phyloP scores from a whole-genome alignment of 2,329 filamentous ascomycete species.

The Exophiala viscosa region DNA sequence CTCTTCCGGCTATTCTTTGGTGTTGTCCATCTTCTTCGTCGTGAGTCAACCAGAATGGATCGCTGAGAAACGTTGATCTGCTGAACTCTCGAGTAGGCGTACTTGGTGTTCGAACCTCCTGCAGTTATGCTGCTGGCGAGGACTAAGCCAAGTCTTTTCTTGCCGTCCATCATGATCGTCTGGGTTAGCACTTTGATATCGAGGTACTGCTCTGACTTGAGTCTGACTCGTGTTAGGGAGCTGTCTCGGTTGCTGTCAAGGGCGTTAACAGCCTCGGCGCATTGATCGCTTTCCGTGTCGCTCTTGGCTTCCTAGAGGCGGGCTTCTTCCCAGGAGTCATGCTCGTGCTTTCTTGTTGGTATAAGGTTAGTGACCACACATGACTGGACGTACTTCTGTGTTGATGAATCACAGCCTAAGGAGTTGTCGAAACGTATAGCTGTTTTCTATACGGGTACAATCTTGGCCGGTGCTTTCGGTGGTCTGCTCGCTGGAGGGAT shows the following conservation, averaged over 20 bases:
- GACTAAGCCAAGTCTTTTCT: slow-evolving; percentile 19
- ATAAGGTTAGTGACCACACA: slow-evolving; percentile 44
- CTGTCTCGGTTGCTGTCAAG: slow-evolving; percentile 48
- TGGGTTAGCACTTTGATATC: slow-evolving; percentile 19
- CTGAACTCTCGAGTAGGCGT: slow-evolving; percentile 9
- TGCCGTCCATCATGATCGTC: slow-evolving; percentile 17
- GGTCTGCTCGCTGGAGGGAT: slow-evolving; percentile 56
- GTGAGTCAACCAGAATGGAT: slow-evolving; percentile 7
- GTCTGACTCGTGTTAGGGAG: slow-evolving; percentile 33
- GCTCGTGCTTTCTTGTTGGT: slow-evolving; percentile 62
- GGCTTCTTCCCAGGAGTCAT: slow-evolving; percentile 45
- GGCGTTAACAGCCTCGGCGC: slow-evolving; percentile 45
- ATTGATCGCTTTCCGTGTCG: slow-evolving; percentile 44
- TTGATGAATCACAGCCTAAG: slow-evolving; percentile 37
- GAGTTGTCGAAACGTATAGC: slow-evolving; percentile 58
- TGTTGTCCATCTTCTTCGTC: slow-evolving; percentile 55
- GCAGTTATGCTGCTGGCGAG: slow-evolving; percentile 45
- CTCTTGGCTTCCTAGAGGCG: slow-evolving; percentile 33
- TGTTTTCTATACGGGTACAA: slow-evolving; percentile 57
- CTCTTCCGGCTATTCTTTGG: slow-evolving; percentile 42
- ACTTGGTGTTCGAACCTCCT: slow-evolving; percentile 37
- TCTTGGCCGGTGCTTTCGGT: slow-evolving; percentile 58
- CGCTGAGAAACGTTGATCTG: not conserved
- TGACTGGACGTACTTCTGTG: not conserved
- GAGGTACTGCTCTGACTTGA: not conserved